Evolutionary conservation across 306 rosid genomes (phyloP).

Genomic region (Cucumis sativus): DNA sequence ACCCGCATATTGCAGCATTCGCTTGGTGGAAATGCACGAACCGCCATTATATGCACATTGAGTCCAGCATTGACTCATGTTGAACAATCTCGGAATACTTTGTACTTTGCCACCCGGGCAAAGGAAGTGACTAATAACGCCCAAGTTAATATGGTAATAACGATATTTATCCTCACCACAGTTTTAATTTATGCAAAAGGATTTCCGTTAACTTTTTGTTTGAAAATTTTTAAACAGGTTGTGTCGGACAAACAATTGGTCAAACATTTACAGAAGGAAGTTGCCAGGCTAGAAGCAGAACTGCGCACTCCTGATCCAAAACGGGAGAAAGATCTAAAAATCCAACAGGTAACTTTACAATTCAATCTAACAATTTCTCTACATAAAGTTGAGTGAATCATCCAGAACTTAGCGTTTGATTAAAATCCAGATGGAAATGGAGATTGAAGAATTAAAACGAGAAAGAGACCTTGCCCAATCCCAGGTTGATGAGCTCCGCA

Average conservation of each 20-base stretch:
- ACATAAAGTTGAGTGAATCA: neutral
- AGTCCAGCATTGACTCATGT: constrained; percentile 93
- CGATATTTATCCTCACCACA: neutral
- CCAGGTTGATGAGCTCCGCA: constrained; percentile 71
- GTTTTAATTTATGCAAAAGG: neutral
- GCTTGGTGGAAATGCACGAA: constrained; percentile 98
- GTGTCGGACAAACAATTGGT: constrained; percentile 92
- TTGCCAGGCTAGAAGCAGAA: constrained; percentile 91
- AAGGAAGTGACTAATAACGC: constrained; percentile 97
- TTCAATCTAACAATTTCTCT: neutral
- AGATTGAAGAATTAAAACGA: constrained; percentile 79
- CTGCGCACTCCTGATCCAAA: constrained; percentile 86
- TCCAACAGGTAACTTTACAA: constrained; percentile 62
- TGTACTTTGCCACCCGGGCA: constrained; percentile 89
- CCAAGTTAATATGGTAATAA: constrained; percentile 84
- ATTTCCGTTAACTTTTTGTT: neutral
- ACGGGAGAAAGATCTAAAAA: constrained; percentile 73
- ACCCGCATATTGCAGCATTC: constrained; percentile 98
- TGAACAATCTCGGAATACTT: constrained; percentile 94
- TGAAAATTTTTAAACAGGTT: constrained; percentile 32
- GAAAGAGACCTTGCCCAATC: constrained; percentile 86
- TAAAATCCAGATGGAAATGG: constrained; percentile 79
- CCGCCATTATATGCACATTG: constrained; percentile 94
- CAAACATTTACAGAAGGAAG: constrained; percentile 95
- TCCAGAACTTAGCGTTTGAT: constrained; percentile 9